Evolutionary conservation across 257 asterid genomes (phyloP).

Genomic region (Vinca minor): DNA sequence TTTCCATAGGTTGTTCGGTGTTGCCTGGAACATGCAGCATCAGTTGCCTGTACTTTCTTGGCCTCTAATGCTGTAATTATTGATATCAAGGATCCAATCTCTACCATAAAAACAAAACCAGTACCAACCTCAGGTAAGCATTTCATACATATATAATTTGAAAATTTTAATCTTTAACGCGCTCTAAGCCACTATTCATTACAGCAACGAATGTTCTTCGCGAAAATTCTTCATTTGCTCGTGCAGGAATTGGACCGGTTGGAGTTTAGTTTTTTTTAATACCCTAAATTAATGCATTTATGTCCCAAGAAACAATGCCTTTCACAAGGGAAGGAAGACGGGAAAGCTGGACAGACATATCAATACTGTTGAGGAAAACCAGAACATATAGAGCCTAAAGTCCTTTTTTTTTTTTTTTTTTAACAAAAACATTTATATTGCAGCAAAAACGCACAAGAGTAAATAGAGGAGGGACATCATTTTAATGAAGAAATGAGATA

Average conservation of each 20-base stretch:
- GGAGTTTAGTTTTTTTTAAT: slow-evolving; percentile 16
- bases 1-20: slow-evolving; percentile 80
- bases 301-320: not conserved
- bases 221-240: not conserved
- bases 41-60: slow-evolving; percentile 63
- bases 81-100: slow-evolving; percentile 46
- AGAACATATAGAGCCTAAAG: too few species aligned
- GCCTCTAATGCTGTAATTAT: slow-evolving; percentile 70
- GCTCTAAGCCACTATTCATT: not conserved
- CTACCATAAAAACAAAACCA: slow-evolving; percentile 30
- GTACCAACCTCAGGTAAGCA: slow-evolving; percentile 49
- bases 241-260: slow-evolving; percentile 49
- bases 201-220: not conserved
- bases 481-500: not conserved
- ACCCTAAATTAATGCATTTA: not conserved
- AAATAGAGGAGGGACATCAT: not conserved
- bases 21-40: slow-evolving; percentile 76
- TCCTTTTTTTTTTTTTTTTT: too few species aligned
- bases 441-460: too few species aligned
- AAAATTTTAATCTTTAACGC: not conserved
- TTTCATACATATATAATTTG: too few species aligned
- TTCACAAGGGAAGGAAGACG: not conserved
- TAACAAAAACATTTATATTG: too few species aligned
- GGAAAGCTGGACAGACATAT: not conserved
- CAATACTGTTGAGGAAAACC: too few species aligned